Percentiles rank a stretch among this genome's conserved stretches.
phyloP scores from a whole-genome alignment of 1,284 basidiomycete genomes.

The Pterulicium gracile region DNA sequence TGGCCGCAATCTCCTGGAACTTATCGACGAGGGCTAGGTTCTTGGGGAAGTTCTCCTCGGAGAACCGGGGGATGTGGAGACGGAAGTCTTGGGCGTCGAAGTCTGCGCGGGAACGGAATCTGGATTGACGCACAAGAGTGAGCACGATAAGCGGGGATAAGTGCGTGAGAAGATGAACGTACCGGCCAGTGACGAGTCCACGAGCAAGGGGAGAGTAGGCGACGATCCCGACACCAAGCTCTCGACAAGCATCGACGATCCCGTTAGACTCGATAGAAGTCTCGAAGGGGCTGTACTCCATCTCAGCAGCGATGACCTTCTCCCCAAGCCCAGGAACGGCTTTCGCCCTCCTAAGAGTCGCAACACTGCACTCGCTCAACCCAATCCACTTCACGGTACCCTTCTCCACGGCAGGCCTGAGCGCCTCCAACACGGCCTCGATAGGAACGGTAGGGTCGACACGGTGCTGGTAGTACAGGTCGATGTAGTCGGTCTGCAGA shows the following conservation, averaged over 20 bases:
- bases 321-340: conserved; percentile 19
- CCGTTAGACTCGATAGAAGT: conserved; percentile 20
- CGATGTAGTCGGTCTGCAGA: conserved; percentile 16
- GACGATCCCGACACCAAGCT: conserved; percentile 13
- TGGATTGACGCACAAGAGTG: conserved; percentile 5
- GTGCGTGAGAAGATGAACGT: conserved; percentile 20
- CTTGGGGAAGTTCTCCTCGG: conserved; percentile 32
- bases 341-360: conserved; percentile 37
- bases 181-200: conserved; percentile 39
- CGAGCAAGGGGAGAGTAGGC: conserved; percentile 32
- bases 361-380: conserved; percentile 33
- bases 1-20: conserved; percentile 18
- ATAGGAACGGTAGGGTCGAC: conserved; percentile 21
- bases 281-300: conserved; percentile 40
- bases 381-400: conserved; percentile 36
- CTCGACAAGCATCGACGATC: conserved; percentile 12
- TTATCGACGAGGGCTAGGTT: conserved; percentile 27
- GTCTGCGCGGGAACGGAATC: conserved; percentile 15
- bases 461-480: conserved; percentile 20
- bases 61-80: conserved; percentile 16
- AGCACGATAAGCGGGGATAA: not conserved
- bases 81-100: conserved; percentile 15
- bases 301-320: conserved; percentile 32
- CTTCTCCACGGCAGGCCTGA: conserved; percentile 19
- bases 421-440: conserved; percentile 21